Evolutionary conservation across 1,284 basidiomycete genomes (phyloP), one percentile per base, ranked within the genome.

Genomic region (Schizophyllum amplum): DNA sequence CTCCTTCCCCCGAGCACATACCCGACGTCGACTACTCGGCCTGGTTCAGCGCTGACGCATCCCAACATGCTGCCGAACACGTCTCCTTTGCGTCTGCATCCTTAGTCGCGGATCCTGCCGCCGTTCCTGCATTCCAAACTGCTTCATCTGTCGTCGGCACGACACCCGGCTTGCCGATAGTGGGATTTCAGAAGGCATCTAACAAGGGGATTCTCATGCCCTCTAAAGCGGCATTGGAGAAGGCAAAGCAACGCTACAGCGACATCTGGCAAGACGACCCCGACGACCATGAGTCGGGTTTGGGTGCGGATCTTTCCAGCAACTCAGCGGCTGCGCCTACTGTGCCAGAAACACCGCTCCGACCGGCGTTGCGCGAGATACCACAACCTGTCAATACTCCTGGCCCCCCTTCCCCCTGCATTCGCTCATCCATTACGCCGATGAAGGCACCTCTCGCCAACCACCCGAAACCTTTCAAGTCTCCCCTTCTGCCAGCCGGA

Each of bases 161-260:
- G 21, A 57, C 58, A 20, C 46, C 61, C 24, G 51, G 59, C n/a
- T 24, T 57, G 4, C 52, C 62, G 5, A 54, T 51, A 15, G 52
- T 62, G 13, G 70, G 69, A 24, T 73, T 74, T 50, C 60, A 59
- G 53, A 72, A 66, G 55, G 72, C 72, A 4, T 70, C 71, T 1
- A 65, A 68, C 7, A 71, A 72, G 52, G 68, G 69, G 1, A 51
- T 73, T 20, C 69, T 84, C 5, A 66, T 72, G 46, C 85, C 85
- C 0, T 85, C 86, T 2, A 74, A 71, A n/a, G 72, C 71, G 23
- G 84, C 87, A 1, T 65, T 87, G 5, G 78, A 76, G 4, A 75
- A 75, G 60, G 86, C 86, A 0, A 70, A 77, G 64, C 74, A 76
- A 57, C 80, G 74, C 62, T 74, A 84, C 69, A 72, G 72, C 58